Base-by-base conservation (phyloP, 768 basidiomycete species). In the Phaffia tasmanica region DNA sequence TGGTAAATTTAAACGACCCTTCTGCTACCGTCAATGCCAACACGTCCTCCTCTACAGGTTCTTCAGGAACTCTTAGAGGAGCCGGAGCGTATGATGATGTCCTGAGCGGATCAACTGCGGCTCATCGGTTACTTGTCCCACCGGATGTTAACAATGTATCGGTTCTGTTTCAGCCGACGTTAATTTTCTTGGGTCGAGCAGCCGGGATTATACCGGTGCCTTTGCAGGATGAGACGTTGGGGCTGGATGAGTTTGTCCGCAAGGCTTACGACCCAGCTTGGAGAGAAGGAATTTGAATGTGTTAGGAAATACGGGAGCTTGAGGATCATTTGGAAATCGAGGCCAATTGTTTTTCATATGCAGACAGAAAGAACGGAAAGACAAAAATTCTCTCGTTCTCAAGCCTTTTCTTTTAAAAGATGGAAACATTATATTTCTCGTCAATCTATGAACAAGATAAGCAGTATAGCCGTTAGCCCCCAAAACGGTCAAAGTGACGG, bases 111-210 rank as follows among this genome's bases (percentile, higher is more conserved):
- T 53, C 29, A 18, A 25, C 56, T 18, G 80, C 81, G 21, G 89
- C 91, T 63, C 95, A 98, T 77, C 83, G 87, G 56, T 79, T 88
- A 42, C 81, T 98, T 25, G 86, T 97, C 64, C 84, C 84, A 57
- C 87, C 95, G 1, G 88, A 97, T 73, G 89, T 91, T 2, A 97
- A 97, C 78, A 90, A 94, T 77, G 89, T 97, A 63, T 87, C 85
- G 59, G 83, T 90, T 19, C 80, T 99, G n/a, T 97, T 98, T 76
- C 88, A 89, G 70, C 94, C 95, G 0, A 94, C 92, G 16, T 78
- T 95, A 25, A 79, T 85, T 0, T 98, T 93, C 75, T 80, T 97
- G 65, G 82, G 85, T 63, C 82, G 85, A 7, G 81, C 90, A 27
- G 79, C 84, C 51, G 82, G 84, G 29, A 79, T 86, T 30, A 78